A percentile compares a stretch with the other conserved stretches of the same genome.
Evolutionary conservation across 2,329 filamentous ascomycete species (phyloP).

Genomic region (Amylocarpus encephaloides): DNA sequence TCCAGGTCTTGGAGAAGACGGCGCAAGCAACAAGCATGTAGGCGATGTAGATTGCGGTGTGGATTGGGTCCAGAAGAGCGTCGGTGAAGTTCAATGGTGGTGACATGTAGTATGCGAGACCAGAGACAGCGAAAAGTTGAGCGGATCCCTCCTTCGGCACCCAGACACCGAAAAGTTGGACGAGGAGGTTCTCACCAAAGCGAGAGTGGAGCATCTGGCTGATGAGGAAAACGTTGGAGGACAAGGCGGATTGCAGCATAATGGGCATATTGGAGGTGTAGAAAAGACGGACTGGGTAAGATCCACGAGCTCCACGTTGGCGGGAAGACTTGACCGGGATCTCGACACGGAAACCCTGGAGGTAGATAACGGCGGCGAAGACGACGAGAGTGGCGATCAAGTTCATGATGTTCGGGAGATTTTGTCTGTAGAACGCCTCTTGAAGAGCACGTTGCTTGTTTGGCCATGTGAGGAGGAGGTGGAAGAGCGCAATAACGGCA

Average conservation of each 20-base stretch:
- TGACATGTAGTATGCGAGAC: conserved; percentile 99
- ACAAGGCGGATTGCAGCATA: conserved; percentile 98
- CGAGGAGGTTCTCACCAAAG: conserved; percentile 97
- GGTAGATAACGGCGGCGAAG: conserved; percentile 97
- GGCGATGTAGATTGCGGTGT: conserved; percentile 88
- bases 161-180: conserved; percentile 96
- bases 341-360: conserved; percentile 98
- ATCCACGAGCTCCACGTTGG: conserved; percentile 96
- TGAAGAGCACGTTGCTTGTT: conserved; percentile 98
- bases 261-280: conserved; percentile 99
- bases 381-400: conserved; percentile 85
- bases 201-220: conserved; percentile 99
- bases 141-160: conserved; percentile 93
- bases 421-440: conserved; percentile 99
- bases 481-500: conserved; percentile 95
- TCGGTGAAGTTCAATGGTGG: conserved; percentile 97
- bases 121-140: conserved; percentile 88
- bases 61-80: conserved; percentile 91
- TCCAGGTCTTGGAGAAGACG: conserved; percentile 99
- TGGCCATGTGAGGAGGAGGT: conserved; percentile 95
- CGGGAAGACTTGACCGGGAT: conserved; percentile 99
- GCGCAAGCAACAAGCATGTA: conserved; percentile 99
- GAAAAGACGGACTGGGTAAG: conserved; percentile 97
- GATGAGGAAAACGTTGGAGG: conserved; percentile 98
- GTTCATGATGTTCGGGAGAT: conserved; percentile 99